Evolutionary conservation across 805 yeast species (phyloP).

Genomic region (Saturnispora serradocipensis): DNA sequence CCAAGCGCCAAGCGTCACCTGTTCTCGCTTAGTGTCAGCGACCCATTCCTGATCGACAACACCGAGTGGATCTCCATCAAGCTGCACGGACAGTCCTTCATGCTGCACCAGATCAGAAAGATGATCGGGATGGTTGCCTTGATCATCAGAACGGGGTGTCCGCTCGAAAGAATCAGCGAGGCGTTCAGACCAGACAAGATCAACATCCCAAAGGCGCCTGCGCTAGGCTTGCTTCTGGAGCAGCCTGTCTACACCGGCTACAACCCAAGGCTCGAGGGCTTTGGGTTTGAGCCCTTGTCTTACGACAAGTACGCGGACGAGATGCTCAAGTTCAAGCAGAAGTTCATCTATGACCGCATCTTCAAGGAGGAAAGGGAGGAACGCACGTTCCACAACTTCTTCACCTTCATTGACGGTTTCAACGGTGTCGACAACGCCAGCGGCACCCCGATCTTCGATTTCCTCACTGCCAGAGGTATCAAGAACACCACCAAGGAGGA

Average conservation of each 20-base stretch:
- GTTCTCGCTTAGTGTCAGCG: conserved; percentile 69
- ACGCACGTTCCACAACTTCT: conserved; percentile 83
- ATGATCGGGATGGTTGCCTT: conserved; percentile 95
- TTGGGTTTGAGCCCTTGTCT: conserved; percentile 69
- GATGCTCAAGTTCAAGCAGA: conserved; percentile 81
- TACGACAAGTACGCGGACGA: conserved; percentile 57
- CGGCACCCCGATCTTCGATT: conserved; percentile 56
- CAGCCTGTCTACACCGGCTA: conserved; percentile 86
- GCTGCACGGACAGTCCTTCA: conserved; percentile 96
- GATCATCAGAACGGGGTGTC: conserved; percentile 79
- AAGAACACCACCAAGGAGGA: conserved; percentile 16
- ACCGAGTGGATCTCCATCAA: conserved; percentile 96
- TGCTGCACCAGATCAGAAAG: conserved; percentile 96
- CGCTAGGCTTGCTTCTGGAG: conserved; percentile 82
- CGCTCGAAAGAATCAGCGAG: conserved; percentile 62
- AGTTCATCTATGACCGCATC: conserved; percentile 83
- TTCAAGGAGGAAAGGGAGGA: conserved; percentile 84
- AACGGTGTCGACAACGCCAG: conserved; percentile 38
- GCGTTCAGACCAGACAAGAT: conserved; percentile 68
- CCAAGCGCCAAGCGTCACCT: conserved; percentile 78
- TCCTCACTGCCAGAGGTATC: conserved; percentile 40
- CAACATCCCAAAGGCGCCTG: conserved; percentile 96
- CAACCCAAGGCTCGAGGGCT: conserved; percentile 57
- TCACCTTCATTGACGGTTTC: conserved; percentile 80
- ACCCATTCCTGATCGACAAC: conserved; percentile 84